phyloP scores from a whole-genome alignment of 805 yeast species.

The Metschnikowia gelsemii region DNA sequence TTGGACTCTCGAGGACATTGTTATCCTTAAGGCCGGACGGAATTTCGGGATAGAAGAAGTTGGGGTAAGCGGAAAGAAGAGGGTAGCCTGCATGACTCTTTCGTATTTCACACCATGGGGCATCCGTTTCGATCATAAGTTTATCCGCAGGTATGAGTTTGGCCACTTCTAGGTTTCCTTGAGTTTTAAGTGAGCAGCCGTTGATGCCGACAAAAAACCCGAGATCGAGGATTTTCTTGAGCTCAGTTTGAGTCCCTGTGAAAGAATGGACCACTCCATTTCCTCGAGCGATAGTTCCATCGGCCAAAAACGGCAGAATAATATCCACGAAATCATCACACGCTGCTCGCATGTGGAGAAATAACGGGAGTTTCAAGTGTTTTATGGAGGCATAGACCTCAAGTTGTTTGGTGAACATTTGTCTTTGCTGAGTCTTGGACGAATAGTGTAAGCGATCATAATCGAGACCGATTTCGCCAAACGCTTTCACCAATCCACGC shows the following conservation, averaged over 20 bases:
- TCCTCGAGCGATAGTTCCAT: slow-evolving; percentile 39
- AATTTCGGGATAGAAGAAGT: slow-evolving; percentile 50
- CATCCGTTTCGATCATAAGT: slow-evolving; percentile 87
- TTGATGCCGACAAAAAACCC: slow-evolving; percentile 80
- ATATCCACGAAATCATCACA: slow-evolving; percentile 72
- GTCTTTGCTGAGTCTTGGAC: slow-evolving; percentile 60
- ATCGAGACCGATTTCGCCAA: slow-evolving; percentile 96
- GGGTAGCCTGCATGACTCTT: slow-evolving; percentile 75
- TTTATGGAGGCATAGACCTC: slow-evolving; percentile 50
- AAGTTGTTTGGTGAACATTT: slow-evolving; percentile 72
- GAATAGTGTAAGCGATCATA: slow-evolving; percentile 86
- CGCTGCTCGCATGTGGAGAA: slow-evolving; percentile 87
- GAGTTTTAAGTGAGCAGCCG: slow-evolving; percentile 87
- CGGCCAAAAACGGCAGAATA: slow-evolving; percentile 58
- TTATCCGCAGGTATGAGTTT: slow-evolving; percentile 64
- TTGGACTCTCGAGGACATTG: background rate
- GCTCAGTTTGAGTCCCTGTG: slow-evolving; percentile 75
- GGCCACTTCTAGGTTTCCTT: slow-evolving; percentile 69
- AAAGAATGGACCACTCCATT: slow-evolving; percentile 94
- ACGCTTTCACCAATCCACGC: slow-evolving; percentile 63
- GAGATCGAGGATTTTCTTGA: slow-evolving; percentile 51
- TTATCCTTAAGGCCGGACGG: background rate
- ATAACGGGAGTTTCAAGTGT: slow-evolving; percentile 64
- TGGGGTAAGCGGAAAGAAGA: slow-evolving; percentile 55
- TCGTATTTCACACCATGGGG: slow-evolving; percentile 97